Conservation (phyloP, 2,329 filamentous ascomycete genomes). For the Coniochaeta pulveracea region DNA sequence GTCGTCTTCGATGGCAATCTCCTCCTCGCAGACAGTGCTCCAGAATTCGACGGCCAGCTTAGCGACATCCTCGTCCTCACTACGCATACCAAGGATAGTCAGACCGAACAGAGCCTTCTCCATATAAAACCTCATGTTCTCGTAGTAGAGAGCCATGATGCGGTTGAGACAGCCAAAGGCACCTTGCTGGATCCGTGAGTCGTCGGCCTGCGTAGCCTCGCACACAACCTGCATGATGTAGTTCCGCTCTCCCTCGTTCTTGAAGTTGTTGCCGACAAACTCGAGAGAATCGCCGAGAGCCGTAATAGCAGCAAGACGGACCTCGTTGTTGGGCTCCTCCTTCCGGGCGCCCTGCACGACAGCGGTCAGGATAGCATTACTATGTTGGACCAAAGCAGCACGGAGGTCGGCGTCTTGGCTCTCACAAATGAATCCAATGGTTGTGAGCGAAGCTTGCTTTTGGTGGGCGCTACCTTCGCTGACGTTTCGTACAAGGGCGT, state of each 20-base stretch:
- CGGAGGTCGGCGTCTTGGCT: constrained; percentile 82
- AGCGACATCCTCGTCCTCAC: constrained; percentile 90
- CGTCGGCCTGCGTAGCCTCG: constrained; percentile 90
- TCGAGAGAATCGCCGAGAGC: constrained; percentile 94
- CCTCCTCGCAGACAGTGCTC: constrained; percentile 99
- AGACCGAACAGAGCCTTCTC: constrained; percentile 97
- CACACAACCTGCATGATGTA: constrained; percentile 99
- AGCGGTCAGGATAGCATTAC: constrained; percentile 93
- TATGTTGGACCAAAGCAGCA: constrained; percentile 70
- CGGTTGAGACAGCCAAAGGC: constrained; percentile 96
- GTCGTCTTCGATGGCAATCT: constrained; percentile 95
- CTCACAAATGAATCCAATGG: constrained; percentile 98
- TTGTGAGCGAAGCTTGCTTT: constrained; percentile 87
- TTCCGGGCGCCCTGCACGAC: constrained; percentile 96
- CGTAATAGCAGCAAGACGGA: constrained; percentile 84
- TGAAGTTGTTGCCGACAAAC: constrained; percentile 97
- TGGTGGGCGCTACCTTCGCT: constrained; percentile 75
- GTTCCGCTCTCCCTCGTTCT: constrained; percentile 97
- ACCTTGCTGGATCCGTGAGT: constrained; percentile 85
- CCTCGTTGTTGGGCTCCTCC: constrained; percentile 85
- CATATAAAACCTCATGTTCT: constrained; percentile 99
- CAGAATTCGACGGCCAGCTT: constrained; percentile 98
- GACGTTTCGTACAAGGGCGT: constrained; percentile 81
- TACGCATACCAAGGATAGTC: constrained; percentile 98
- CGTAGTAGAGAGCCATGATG: constrained; percentile 98